Evolutionary conservation across 1,284 basidiomycete genomes (phyloP), one percentile per base, ranked within the genome.

Genomic region (Tremellales sp.): DNA sequence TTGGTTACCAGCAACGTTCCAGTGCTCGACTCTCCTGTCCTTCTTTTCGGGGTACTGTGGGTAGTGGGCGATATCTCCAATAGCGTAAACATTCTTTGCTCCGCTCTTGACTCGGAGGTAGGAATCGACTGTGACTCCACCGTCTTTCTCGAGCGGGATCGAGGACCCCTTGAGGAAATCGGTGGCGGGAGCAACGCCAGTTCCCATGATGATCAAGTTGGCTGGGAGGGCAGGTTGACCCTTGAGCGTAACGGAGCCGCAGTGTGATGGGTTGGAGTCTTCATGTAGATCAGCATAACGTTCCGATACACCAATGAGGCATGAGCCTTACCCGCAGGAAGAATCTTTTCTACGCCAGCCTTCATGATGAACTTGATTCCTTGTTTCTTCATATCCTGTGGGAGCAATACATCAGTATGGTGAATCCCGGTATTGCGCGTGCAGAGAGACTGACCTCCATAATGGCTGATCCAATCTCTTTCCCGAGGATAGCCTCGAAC

Each of bases 1-100:
- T 26, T 54, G 51, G 40, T 64, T 58, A 54, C 59, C 57, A 56
- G 81, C 57, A 47, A 87, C 86, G 71, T 88, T 92, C 90, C 90
- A 94, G 72, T 94, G 91, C 72, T 94, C 91, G 53, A 93, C 85
- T 35, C 89, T 52, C 32, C 63, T 44, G 34, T 55, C 56, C 47
- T 65, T 59, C 42, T 66, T 64, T 32, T 61, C 59, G 7, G 75
- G 75, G 25, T 73, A 72, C 60, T 86, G 83, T 3, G 86, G 85
- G 66, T 87, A 90, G 45, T 82, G 78, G 1, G 90, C 90, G 60
- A 95, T 92, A 72, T 95, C 91, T 40, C 90, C 92, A 48, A 94
- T 81, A 5, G 92, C 92, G 66, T 81, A 97, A 5, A 95, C 81
- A 57, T 83, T 74, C 10, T 67, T 68, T 58, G 77, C 60, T 52